A percentile compares a stretch with the other conserved stretches of the same genome.
Conservation (phyloP, 2,329 filamentous ascomycete species). For the Fusarium tricinctum region DNA sequence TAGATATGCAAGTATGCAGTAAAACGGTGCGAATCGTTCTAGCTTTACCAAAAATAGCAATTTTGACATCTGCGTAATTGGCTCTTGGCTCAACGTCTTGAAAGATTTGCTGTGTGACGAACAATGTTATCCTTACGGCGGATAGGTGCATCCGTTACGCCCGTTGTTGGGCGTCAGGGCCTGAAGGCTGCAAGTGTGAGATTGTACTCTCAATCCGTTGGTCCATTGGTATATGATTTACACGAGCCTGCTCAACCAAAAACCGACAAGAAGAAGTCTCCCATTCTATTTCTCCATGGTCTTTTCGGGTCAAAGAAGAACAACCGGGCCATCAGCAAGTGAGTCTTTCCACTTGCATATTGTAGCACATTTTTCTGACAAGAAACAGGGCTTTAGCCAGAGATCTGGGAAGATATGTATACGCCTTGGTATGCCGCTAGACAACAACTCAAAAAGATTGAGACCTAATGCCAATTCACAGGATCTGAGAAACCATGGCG, state of each 20-base stretch:
- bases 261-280: slow-evolving; percentile 61
- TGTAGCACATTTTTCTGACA: not conserved
- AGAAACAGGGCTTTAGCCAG: slow-evolving; percentile 78
- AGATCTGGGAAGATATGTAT: slow-evolving; percentile 84
- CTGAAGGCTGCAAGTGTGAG: slow-evolving; percentile 20
- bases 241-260: slow-evolving; percentile 68
- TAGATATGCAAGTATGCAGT: slow-evolving; percentile 46
- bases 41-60: slow-evolving; percentile 40
- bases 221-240: slow-evolving; percentile 73
- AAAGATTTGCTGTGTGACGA: slow-evolving; percentile 15
- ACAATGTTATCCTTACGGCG: slow-evolving; percentile 41
- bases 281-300: slow-evolving; percentile 91
- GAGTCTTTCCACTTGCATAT: slow-evolving; percentile 54
- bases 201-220: slow-evolving; percentile 44
- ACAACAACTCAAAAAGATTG: slow-evolving; percentile 11
- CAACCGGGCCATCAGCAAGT: slow-evolving; percentile 96
- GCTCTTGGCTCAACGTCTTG: slow-evolving; percentile 29
- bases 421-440: slow-evolving; percentile 74
- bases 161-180: slow-evolving; percentile 11
- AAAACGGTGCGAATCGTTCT: slow-evolving; percentile 32
- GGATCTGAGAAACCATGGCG: slow-evolving; percentile 94
- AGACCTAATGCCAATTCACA: slow-evolving; percentile 53
- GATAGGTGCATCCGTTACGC: slow-evolving; percentile 15
- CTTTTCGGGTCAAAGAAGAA: slow-evolving; percentile 97
- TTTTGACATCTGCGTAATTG: slow-evolving; percentile 41